Conservation (phyloP, 768 basidiomycete species). For the Tulasnella sp. region DNA sequence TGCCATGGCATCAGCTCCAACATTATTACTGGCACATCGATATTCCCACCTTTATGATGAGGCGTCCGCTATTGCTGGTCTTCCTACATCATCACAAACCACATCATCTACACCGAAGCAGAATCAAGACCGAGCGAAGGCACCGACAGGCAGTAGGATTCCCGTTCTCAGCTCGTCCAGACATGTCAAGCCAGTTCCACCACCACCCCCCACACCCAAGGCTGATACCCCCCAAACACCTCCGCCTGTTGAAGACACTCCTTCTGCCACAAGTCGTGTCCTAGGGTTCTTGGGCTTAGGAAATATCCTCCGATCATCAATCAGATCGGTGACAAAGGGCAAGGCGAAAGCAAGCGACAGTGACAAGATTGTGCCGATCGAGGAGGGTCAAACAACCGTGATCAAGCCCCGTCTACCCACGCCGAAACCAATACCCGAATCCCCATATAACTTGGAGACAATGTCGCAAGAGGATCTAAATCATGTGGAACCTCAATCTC, state of each 20-base stretch:
- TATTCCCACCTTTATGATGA: slow-evolving; percentile 8
- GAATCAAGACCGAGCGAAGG: background rate
- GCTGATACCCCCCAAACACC: too few species aligned
- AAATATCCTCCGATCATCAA: slow-evolving; percentile 3
- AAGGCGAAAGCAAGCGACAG: too few species aligned
- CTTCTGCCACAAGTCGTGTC: slow-evolving; percentile 10
- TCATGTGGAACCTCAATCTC: slow-evolving; percentile 15
- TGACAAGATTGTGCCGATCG: too few species aligned
- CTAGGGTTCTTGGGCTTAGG: slow-evolving; percentile 11
- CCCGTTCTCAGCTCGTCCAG: background rate
- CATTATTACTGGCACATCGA: slow-evolving; percentile 1
- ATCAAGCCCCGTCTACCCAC: background rate
- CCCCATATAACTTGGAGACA: background rate
- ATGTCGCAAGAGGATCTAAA: slow-evolving; percentile 14
- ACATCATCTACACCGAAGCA: background rate
- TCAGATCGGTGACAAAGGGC: background rate
- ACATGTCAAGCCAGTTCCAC: background rate
- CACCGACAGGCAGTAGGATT: background rate
- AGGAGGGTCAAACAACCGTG: background rate
- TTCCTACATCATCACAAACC: background rate
- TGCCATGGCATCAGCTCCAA: background rate
- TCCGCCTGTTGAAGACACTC: slow-evolving; percentile 1
- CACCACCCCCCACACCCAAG: background rate
- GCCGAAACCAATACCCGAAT: background rate
- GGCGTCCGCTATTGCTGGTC: slow-evolving; percentile 7